These are phyloP conservation scores for Protomyces arabidopsidicola DNA, from an alignment of 1,139 yeast species.

Conservation along the genomic window DNA sequence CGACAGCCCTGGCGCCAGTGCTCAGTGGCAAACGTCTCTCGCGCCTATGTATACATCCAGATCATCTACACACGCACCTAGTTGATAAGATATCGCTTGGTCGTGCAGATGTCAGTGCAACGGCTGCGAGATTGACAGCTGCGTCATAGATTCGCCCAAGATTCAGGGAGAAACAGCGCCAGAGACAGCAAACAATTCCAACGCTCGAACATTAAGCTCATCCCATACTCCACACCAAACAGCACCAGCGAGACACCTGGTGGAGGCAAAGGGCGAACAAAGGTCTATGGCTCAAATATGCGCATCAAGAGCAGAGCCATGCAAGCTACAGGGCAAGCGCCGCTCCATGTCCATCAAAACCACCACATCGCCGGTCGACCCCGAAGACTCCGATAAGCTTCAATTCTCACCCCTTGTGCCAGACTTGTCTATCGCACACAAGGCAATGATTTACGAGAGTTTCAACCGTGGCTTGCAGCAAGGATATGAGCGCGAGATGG, in stretches of 20 bases:
- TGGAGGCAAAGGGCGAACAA: neutral
- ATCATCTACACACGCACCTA: no score
- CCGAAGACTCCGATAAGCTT: neutral
- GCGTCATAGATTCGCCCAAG: no score
- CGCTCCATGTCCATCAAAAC: conserved; percentile 2
- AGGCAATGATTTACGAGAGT: conserved; percentile 13
- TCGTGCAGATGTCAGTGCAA: no score
- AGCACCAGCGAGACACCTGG: neutral
- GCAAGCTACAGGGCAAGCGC: conserved; percentile 14
- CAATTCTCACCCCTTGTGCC: conserved; percentile 15
- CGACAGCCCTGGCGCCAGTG: no score
- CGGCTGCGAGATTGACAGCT: no score
- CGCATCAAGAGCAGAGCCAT: neutral
- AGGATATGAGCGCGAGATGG: neutral
- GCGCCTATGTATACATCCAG: no score
- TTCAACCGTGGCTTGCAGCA: neutral
- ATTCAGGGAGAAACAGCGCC: no score
- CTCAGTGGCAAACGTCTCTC: no score
- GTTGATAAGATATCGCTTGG: no score
- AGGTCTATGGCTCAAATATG: neutral
- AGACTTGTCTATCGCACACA: conserved; percentile 13
- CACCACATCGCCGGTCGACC: neutral
- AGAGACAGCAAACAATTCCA: no score
- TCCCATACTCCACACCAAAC: neutral
- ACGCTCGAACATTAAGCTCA: no score